A percentile compares a stretch with the other conserved stretches of the same genome.
Evolutionary conservation across 139 green algal genomes (phyloP).

Genomic region (Nannochloris sp.): DNA sequence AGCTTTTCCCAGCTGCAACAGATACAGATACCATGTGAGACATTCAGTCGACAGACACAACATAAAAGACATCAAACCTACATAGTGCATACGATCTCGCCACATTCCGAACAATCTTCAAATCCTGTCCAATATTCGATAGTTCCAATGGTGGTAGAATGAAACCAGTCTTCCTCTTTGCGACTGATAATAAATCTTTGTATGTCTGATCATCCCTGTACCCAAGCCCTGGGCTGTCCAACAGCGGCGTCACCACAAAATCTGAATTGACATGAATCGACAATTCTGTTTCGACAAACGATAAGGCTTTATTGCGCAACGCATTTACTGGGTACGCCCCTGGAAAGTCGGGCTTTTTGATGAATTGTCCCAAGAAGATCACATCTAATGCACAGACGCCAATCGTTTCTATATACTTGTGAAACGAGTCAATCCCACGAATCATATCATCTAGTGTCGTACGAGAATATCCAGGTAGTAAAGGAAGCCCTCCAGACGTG

Average conservation of each 20-base stretch:
- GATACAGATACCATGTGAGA: no score
- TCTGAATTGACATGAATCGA: slow-evolving; percentile 4
- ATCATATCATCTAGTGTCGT: slow-evolving; percentile 14
- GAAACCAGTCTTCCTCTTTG: background rate
- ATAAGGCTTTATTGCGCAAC: slow-evolving; percentile 6
- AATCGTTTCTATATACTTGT: slow-evolving; percentile 13
- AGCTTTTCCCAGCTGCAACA: background rate
- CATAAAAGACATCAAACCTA: background rate
- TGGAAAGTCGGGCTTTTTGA: background rate
- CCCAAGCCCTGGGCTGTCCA: background rate
- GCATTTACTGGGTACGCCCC: slow-evolving; percentile 10
- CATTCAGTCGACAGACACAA: no score
- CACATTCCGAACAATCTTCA: slow-evolving; percentile 2
- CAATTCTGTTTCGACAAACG: background rate
- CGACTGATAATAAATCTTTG: background rate
- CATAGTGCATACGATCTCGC: background rate
- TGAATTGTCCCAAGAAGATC: slow-evolving; percentile 6
- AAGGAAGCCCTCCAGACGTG: background rate
- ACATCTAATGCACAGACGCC: slow-evolving; percentile 7
- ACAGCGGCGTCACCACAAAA: slow-evolving; percentile 8
- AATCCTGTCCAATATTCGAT: slow-evolving; percentile 5
- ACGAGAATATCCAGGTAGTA: slow-evolving; percentile 1
- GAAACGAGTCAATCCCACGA: slow-evolving; percentile 11
- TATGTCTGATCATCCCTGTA: background rate
- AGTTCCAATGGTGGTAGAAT: slow-evolving; percentile 4